Conservation (phyloP, 2,329 filamentous ascomycete genomes). For the Colletotrichum filicis region DNA sequence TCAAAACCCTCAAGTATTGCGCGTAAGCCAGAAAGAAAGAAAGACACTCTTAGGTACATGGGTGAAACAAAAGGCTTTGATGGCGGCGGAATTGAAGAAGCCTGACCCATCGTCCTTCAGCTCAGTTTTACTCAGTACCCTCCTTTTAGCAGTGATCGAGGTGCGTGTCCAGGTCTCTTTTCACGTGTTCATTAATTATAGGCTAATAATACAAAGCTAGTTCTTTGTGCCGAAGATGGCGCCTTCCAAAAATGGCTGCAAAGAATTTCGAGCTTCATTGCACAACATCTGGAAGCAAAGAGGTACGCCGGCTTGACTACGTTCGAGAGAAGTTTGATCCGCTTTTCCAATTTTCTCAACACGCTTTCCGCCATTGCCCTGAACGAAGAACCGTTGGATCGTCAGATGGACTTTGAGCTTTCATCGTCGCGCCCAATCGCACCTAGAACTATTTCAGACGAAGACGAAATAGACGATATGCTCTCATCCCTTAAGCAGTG, state of each 20-base stretch:
- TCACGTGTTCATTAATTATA: no score
- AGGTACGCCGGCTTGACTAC: background rate
- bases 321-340: slow-evolving; percentile 3
- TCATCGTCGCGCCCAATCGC: background rate
- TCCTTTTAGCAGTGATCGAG: slow-evolving; percentile 3
- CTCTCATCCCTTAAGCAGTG: slow-evolving; percentile 5
- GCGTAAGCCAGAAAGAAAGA: background rate
- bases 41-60: background rate
- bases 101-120: background rate
- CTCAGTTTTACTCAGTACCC: background rate
- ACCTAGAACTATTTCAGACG: background rate
- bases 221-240: background rate
- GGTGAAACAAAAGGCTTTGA: background rate
- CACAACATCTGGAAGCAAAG: background rate
- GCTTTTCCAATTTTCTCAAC: slow-evolving; percentile 2
- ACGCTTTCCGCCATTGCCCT: background rate
- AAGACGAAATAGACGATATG: background rate
- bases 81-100: background rate
- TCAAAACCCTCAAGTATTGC: background rate
- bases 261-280: background rate
- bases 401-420: background rate
- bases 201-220: background rate
- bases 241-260: slow-evolving; percentile 7
- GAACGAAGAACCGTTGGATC: background rate
- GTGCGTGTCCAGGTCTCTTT: background rate